Conservation (phyloP, 768 basidiomycete species). For the Rhodosporidiobolus odoratus region DNA sequence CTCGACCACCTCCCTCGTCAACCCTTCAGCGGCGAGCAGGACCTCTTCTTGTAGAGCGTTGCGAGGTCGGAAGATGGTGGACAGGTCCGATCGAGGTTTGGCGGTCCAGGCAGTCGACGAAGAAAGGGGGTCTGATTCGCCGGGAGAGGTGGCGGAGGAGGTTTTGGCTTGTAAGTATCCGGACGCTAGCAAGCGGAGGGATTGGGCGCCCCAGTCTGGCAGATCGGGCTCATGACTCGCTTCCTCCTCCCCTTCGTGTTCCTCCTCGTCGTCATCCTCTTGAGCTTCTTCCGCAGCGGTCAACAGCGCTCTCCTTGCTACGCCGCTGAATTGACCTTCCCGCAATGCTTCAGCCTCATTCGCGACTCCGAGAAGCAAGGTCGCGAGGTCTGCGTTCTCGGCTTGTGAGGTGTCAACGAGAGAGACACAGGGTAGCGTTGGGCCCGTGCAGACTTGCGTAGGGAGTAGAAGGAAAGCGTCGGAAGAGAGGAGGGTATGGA, state of each 20-base stretch:
- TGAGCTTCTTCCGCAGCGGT: neutral
- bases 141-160: neutral
- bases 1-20: neutral
- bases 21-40: neutral
- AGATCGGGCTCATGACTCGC: neutral
- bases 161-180: neutral
- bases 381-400: neutral
- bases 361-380: neutral
- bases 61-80: neutral
- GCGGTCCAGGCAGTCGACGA: neutral
- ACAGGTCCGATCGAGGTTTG: neutral
- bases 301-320: neutral
- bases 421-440: constrained; percentile 8
- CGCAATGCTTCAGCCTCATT: neutral
- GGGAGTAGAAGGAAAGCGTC: constrained; percentile 13
- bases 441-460: neutral
- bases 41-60: constrained; percentile 5
- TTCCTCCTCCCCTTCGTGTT: neutral
- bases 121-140: neutral
- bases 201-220: neutral
- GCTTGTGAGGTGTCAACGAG: neutral
- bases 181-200: neutral
- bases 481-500: neutral
- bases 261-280: constrained; percentile 2
- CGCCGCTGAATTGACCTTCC: neutral